These are phyloP conservation scores for Cupressus sempervirens DNA, from an alignment of 75 land plant species.

Conservation along the genomic window DNA sequence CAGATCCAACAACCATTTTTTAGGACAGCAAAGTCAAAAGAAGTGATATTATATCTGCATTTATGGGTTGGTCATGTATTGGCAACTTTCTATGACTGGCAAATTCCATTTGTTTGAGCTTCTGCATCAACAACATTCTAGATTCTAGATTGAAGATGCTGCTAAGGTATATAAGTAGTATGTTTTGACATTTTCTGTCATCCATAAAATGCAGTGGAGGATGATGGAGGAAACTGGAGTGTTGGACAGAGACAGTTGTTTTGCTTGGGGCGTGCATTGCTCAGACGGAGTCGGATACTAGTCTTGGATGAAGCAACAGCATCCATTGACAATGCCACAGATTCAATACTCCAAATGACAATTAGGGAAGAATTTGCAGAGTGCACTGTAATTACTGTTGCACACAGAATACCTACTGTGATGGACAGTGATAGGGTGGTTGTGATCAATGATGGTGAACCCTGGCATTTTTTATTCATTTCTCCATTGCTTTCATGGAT, in stretches of 20 bases:
- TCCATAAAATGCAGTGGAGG: conserved; percentile 18
- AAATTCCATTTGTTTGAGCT: no score
- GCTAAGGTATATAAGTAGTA: background rate
- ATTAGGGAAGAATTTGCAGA: conserved; percentile 27
- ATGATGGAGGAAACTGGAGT: conserved; percentile 38
- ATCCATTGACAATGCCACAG: conserved; percentile 29
- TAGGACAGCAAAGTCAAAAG: no score
- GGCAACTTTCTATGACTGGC: no score
- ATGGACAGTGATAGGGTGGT: conserved; percentile 39
- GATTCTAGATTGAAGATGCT: background rate
- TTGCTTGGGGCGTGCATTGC: conserved; percentile 31
- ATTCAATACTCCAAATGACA: conserved; percentile 21
- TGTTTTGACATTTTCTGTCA: background rate
- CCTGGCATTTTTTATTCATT: background rate
- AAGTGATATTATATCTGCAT: no score
- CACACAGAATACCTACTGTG: conserved; percentile 45
- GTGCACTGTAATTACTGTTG: conserved; percentile 44
- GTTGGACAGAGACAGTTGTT: conserved; percentile 33
- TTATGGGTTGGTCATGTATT: no score
- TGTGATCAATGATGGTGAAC: conserved; percentile 35
- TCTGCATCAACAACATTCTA: background rate
- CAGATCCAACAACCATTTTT: no score
- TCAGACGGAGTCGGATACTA: conserved; percentile 28
- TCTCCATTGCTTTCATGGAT: background rate
- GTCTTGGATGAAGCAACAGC: conserved; percentile 38